Evolutionary conservation across 306 rosid species (phyloP), one percentile per base, ranked within the genome.

Genomic region (Biancaea sappan): DNA sequence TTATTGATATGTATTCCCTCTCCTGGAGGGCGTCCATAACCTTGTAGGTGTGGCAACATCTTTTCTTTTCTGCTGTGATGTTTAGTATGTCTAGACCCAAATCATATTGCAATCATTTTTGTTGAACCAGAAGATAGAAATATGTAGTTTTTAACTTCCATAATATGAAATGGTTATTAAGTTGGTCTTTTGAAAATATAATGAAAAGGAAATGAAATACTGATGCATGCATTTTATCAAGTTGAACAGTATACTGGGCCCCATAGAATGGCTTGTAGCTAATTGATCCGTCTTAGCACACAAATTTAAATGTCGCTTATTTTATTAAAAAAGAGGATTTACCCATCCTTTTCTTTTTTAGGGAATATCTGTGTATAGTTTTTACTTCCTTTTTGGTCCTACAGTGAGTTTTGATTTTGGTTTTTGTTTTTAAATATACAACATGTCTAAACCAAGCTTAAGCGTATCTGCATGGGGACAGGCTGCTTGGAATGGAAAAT

Each of bases 131-230:
- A 59, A 14, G 3, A n/a, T n/a, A 28, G 44, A 35, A 26, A 16
- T 9, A n/a, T 18, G 19, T n/a, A n/a, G 11, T 65, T 65, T 44
- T 56, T 29, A 3, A 44, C 9, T 10, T 34, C 44, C 58, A 15
- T 67, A 0, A 53, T 43, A 41, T 71, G 68, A 25, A 25, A 32
- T 46, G 12, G 25, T 4, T 51, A 26, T 44, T 34, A 29, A 56
- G 66, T 9, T 21, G 44, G 43, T 31, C 29, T 10, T 29, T 12
- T 40, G 60, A 34, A 32, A 34, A 46, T 32, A 15, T 77, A 19
- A 6, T 58, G 40, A 16, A 48, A 69, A 5, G 52, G 52, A 47
- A 75, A 37, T 18, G 46, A 52, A 77, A 51, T 70, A 26, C n/a
- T 9, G 10, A 63, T 53, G 34, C 44, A 48, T 13, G 63, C 9